Evolutionary conservation across 768 basidiomycete genomes (phyloP).

Genomic region (Phlebiopsis flavidoalba): DNA sequence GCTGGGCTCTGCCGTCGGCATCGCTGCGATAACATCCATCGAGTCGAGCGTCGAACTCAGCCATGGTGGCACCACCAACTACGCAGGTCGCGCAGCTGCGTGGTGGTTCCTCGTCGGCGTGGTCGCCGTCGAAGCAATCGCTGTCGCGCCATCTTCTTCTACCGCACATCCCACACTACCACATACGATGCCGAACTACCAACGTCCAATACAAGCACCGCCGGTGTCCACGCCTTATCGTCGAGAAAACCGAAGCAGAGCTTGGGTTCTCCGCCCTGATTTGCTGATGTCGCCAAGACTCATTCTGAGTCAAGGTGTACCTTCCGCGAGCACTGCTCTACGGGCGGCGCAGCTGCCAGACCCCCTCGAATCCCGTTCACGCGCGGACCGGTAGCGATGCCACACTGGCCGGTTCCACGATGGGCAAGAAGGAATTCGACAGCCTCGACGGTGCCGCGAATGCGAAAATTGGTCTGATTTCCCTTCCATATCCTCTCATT

Average conservation of each 20-base stretch:
- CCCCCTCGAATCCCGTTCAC: not conserved
- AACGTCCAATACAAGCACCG: not conserved
- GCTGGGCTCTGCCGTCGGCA: slow-evolving; percentile 41
- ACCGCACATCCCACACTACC: not conserved
- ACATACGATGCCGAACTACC: not conserved
- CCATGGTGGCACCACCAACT: slow-evolving; percentile 26
- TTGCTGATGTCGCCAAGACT: not conserved
- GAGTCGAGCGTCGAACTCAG: slow-evolving; percentile 34
- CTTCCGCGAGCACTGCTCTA: not conserved
- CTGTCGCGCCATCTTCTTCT: slow-evolving; percentile 1
- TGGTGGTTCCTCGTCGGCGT: slow-evolving; percentile 21
- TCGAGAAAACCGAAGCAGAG: not conserved
- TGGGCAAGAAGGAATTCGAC: not conserved
- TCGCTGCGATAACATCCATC: slow-evolving; percentile 40
- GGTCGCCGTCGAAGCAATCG: not conserved
- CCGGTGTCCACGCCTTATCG: not conserved
- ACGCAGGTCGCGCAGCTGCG: slow-evolving; percentile 34
- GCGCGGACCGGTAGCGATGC: not conserved
- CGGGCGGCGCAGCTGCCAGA: not conserved
- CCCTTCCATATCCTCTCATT: too few species aligned
- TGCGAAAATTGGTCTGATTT: not conserved
- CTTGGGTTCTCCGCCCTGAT: not conserved
- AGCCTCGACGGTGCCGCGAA: not conserved
- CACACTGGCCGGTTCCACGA: not conserved
- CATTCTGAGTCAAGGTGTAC: not conserved